Evolutionary conservation across 2,329 filamentous ascomycete genomes (phyloP).

Genomic region (Alternaria panax): DNA sequence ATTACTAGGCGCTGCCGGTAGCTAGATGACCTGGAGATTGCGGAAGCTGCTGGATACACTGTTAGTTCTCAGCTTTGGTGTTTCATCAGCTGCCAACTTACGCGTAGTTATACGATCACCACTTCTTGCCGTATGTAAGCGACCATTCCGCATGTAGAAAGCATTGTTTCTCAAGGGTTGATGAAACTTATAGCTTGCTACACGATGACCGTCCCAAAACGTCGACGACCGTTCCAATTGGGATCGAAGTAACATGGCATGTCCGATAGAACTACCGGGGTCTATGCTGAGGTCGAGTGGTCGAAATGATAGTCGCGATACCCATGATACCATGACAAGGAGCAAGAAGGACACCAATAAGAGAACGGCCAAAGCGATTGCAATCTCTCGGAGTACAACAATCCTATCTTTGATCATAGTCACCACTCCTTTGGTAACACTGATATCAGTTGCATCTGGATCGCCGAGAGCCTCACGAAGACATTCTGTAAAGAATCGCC

Average conservation of each 20-base stretch:
- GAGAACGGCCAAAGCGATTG: too few relatives aligned
- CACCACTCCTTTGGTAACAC: too few relatives aligned
- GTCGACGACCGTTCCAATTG: background rate
- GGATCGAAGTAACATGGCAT: background rate
- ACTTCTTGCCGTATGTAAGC: conserved; percentile 18
- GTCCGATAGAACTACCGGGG: too few relatives aligned
- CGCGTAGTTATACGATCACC: background rate
- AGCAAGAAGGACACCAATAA: too few relatives aligned
- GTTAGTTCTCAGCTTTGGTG: background rate
- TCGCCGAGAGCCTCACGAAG: too few relatives aligned
- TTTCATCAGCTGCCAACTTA: background rate
- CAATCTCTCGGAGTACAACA: too few relatives aligned
- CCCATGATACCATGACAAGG: too few relatives aligned
- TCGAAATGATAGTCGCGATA: too few relatives aligned
- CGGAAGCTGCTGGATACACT: background rate
- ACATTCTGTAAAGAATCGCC: conserved; percentile 26
- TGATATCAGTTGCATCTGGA: too few relatives aligned
- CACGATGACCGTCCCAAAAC: conserved; percentile 5
- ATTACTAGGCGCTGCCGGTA: background rate
- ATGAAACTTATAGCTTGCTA: conserved; percentile 7
- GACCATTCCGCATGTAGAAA: conserved; percentile 9
- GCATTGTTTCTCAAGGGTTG: conserved; percentile 8
- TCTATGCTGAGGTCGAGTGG: too few relatives aligned
- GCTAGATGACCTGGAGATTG: background rate
- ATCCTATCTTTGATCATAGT: too few relatives aligned